A percentile compares a stretch with the other conserved stretches of the same genome.
Evolutionary conservation across 2,329 filamentous ascomycete genomes (phyloP).

Genomic region (Tolypocladium ovalisporum): DNA sequence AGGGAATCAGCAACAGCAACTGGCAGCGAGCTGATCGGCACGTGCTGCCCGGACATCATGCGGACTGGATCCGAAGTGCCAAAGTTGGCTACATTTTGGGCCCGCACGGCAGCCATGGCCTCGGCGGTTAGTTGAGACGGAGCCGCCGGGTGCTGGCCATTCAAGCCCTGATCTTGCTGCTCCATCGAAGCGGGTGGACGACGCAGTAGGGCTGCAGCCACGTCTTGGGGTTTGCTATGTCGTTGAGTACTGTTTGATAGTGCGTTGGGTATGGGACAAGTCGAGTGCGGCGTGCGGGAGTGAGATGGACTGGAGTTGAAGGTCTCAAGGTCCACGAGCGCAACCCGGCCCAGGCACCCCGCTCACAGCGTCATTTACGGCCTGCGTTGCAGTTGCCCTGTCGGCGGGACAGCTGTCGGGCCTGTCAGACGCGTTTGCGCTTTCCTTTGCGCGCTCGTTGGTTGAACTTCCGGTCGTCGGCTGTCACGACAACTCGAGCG

Average conservation of each 20-base stretch:
- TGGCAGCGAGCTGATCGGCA: slow-evolving; percentile 16
- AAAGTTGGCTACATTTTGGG: slow-evolving; percentile 2
- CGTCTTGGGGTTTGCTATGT: not conserved
- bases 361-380: not conserved
- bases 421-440: not conserved
- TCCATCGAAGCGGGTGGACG: not conserved
- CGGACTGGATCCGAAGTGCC: not conserved
- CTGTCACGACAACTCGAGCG: not conserved
- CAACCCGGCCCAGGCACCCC: not conserved
- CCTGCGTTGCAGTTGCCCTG: not conserved
- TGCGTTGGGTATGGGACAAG: not conserved
- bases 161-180: not conserved
- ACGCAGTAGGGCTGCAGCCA: not conserved
- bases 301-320: not conserved
- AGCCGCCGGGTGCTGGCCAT: not conserved
- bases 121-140: not conserved
- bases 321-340: not conserved
- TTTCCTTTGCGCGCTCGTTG: not conserved
- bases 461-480: not conserved
- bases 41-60: slow-evolving; percentile 12
- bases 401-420: not conserved
- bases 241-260: no score
- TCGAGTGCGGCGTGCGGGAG: not conserved
- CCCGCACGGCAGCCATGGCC: not conserved
- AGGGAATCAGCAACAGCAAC: slow-evolving; percentile 16